Base-by-base conservation (phyloP, 192 early-diverging fungal species). In the Radiomyces spectabilis region DNA sequence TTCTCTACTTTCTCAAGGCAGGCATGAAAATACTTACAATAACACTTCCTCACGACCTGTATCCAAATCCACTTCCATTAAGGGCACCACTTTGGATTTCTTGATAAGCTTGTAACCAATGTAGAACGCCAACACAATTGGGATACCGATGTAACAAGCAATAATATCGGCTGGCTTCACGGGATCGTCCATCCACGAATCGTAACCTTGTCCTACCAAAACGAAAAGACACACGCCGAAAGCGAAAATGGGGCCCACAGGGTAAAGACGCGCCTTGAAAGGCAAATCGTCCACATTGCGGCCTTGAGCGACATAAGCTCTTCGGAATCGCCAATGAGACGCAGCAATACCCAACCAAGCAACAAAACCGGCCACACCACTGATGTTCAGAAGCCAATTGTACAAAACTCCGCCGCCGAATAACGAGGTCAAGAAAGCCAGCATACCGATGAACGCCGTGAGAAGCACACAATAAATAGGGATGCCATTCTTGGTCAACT, bases 301-400 rank as follows among this genome's bases (percentile, higher is more conserved):
- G 4, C 81, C 81, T 67, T 97, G 94, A 19, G 74, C 77, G 27
- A 83, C 55, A 46, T 83, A 87, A 13, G 91, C 92, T 19, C 76
- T 72, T 40, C 91, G 85, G 81, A 94, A 97, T 10, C 92, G 84
- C 56, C 79, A 85, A 54, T 97, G 92, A 35, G 84, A 83, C 6
- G 88, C 51, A 33, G 80, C 78, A 65, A 97, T 93, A 44, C 87
- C 88, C 27, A 91, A 42, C 92, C 94, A 97, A 46, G 87, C 86
- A 41, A 88, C 74, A 44, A 94, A 85, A 4, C 91, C 88, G 3
- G 87, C 73, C 15, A 97, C 82, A 9, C 89, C 83, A 0, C 86
- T 83, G 9, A 87, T 67, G 33, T 78, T 84, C 50, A 86, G 52
- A 34, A 86, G 55, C 69, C 81, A 86, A 21, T 65, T 71, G 52